A percentile compares a stretch with the other conserved stretches of the same genome.
Evolutionary conservation across 345 rosid genomes (phyloP).

Genomic region (Populus ilicifolia): DNA sequence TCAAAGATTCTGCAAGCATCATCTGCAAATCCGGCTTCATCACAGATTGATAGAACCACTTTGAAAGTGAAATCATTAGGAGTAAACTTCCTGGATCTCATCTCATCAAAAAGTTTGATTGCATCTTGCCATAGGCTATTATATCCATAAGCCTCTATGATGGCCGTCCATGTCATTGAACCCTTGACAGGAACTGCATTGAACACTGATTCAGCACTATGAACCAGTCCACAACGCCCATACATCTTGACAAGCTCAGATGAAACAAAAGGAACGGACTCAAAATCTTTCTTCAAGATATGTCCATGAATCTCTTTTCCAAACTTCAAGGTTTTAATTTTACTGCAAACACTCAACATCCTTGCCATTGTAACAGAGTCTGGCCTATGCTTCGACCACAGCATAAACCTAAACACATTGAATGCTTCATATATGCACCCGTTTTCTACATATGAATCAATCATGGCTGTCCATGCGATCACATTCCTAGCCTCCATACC

Average conservation of each 20-base stretch:
- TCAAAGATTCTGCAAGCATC: conserved; percentile 55
- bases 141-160: conserved; percentile 59
- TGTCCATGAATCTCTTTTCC: conserved; percentile 83
- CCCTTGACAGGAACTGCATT: conserved; percentile 61
- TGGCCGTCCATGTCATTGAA: conserved; percentile 72
- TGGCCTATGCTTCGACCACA: conserved; percentile 59
- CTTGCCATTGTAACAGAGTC: conserved; percentile 70
- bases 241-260: conserved; percentile 70
- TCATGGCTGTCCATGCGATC: conserved; percentile 34
- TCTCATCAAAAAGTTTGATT: conserved; percentile 48
- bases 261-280: conserved; percentile 53
- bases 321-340: conserved; percentile 50
- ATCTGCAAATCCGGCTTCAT: conserved; percentile 59
- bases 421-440: conserved; percentile 39
- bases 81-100: conserved; percentile 53
- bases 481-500: conserved; percentile 24
- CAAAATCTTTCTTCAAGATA: conserved; percentile 57
- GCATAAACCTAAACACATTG: conserved; percentile 55
- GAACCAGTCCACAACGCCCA: conserved; percentile 51
- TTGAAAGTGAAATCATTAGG: conserved; percentile 66
- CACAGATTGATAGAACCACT: conserved; percentile 59
- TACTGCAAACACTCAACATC: conserved; percentile 50
- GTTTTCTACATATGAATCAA: conserved; percentile 47
- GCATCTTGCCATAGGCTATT: conserved; percentile 46
- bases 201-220: conserved; percentile 47